These are phyloP conservation scores for Kickxella alabastrina DNA, from an alignment of 192 early-diverging fungal species.

Conservation along the genomic window DNA sequence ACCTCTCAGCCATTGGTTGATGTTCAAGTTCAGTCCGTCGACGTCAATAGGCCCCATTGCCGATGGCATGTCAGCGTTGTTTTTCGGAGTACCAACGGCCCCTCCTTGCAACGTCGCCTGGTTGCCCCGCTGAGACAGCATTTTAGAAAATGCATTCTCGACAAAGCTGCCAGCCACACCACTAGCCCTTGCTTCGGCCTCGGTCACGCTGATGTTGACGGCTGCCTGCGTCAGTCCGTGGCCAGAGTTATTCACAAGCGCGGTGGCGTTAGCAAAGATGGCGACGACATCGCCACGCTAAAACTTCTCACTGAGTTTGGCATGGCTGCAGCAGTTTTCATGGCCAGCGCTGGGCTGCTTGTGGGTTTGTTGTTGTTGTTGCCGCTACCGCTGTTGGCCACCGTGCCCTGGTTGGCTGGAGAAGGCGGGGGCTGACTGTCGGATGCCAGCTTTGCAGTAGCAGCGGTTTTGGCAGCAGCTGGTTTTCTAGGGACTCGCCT, in stretches of 20 bases:
- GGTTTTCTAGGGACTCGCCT: too few species aligned
- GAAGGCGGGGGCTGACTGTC: too few species aligned
- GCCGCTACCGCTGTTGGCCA: constrained; percentile 5
- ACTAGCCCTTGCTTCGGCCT: not conserved
- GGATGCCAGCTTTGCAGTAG: too few species aligned
- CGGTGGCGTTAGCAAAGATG: too few species aligned
- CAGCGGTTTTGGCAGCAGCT: too few species aligned
- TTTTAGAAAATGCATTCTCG: constrained; percentile 23
- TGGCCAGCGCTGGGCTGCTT: constrained; percentile 25
- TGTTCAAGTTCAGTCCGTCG: constrained; percentile 12
- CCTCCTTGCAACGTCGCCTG: constrained; percentile 9
- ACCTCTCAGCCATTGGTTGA: constrained; percentile 23
- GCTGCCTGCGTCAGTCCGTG: too few species aligned
- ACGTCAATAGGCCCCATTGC: constrained; percentile 2
- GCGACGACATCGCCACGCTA: not conserved
- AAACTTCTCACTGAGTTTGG: too few species aligned
- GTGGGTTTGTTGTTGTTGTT: constrained; percentile 13
- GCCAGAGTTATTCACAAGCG: too few species aligned
- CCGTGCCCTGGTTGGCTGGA: too few species aligned
- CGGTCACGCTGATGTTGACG: not conserved
- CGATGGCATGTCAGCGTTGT: constrained; percentile 1
- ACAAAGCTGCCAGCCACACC: constrained; percentile 3
- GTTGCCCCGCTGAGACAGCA: constrained; percentile 26
- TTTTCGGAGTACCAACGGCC: not conserved
- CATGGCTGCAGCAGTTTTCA: constrained; percentile 8